These are phyloP conservation scores for Solanum virginianum DNA, from an alignment of 257 asterid species.

Conservation along the genomic window DNA sequence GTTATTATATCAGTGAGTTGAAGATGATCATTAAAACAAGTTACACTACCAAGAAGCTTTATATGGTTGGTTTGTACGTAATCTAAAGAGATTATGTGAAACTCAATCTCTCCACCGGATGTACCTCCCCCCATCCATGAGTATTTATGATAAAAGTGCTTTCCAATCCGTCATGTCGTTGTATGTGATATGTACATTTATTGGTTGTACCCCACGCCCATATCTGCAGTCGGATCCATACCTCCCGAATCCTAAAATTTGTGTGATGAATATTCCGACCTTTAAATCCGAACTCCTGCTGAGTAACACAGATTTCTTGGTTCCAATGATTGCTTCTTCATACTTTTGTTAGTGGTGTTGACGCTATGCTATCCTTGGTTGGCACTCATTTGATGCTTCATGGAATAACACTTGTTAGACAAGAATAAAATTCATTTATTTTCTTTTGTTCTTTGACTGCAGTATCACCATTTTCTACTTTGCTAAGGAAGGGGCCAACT, in stretches of 20 bases:
- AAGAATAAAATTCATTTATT: not conserved
- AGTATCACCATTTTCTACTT: constrained; percentile 75
- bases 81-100: not conserved
- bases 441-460: constrained; percentile 13
- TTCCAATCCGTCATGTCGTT: no score
- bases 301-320: not conserved
- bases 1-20: not conserved
- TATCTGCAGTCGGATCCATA: no score
- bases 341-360: not conserved
- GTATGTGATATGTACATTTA: no score
- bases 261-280: not conserved
- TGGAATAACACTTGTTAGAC: not conserved
- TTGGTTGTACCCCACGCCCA: no score
- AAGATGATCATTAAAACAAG: not conserved
- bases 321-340: not conserved
- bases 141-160: not conserved
- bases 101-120: not conserved
- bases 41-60: not conserved
- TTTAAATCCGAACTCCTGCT: not conserved
- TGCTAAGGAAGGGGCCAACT: constrained; percentile 64
- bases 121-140: not conserved
- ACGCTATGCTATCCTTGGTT: not conserved
- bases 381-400: not conserved
- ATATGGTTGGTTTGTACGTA: not conserved
- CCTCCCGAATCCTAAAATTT: no score